phyloP scores from a whole-genome alignment of 257 asterid genomes.

The Solanum dulcamara region DNA sequence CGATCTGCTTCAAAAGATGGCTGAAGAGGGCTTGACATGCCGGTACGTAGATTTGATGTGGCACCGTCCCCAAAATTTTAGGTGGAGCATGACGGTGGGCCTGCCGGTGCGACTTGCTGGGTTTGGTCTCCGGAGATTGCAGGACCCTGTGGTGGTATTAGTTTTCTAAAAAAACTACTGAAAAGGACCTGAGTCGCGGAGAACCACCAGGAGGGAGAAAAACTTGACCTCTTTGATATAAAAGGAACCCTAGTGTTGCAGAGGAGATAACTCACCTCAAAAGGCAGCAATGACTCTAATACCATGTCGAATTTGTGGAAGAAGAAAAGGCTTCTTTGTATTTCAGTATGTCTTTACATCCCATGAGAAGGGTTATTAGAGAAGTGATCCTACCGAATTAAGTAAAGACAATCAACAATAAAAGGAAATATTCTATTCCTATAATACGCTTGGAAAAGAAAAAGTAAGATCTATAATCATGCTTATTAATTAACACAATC shows the following conservation, averaged over 20 bases:
- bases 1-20: background rate
- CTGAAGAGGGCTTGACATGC: background rate
- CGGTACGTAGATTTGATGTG: background rate
- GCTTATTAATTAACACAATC: background rate
- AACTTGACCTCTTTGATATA: background rate
- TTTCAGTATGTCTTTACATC: background rate
- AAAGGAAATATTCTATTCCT: background rate
- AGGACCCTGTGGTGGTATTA: background rate
- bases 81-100: background rate
- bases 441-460: background rate
- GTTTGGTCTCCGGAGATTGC: background rate
- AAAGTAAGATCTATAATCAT: background rate
- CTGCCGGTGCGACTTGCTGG: background rate
- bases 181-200: background rate
- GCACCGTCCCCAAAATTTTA: background rate
- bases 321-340: background rate
- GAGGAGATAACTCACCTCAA: background rate
- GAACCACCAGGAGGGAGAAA: background rate
- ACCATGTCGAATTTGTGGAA: background rate
- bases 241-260: background rate
- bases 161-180: background rate
- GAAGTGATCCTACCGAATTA: background rate
- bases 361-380: background rate
- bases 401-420: background rate
- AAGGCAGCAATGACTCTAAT: background rate